Evolutionary conservation across 176 grass and related monocot genomes (phyloP).

Genomic region (Olyra latifolia): DNA sequence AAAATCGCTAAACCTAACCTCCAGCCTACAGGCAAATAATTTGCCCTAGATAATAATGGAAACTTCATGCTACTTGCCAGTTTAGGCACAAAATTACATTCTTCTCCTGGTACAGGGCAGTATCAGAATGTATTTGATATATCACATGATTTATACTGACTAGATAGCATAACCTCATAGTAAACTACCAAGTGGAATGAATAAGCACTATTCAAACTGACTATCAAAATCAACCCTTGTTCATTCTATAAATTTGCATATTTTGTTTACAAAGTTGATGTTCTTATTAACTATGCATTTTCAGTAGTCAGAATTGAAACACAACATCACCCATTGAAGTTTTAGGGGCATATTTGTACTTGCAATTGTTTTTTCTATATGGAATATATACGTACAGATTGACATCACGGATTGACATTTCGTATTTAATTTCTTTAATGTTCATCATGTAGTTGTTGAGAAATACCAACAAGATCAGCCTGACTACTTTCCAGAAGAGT

Average conservation of each 20-base stretch:
- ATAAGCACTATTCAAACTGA: not conserved
- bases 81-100: constrained; percentile 5
- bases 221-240: not conserved
- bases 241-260: not conserved
- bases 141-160: not conserved
- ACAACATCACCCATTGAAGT: not conserved
- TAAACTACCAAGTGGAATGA: not conserved
- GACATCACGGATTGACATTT: not conserved
- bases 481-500: constrained; percentile 66
- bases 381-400: not conserved
- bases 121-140: not conserved
- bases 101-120: not conserved
- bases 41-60: not conserved
- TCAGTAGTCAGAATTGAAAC: constrained; percentile 14
- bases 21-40: not conserved
- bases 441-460: constrained; percentile 45
- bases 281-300: not conserved
- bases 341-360: not conserved
- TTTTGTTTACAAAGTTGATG: not conserved
- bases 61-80: not conserved
- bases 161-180: not conserved
- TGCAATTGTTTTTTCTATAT: constrained; percentile 1
- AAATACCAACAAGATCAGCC: constrained; percentile 49
- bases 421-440: constrained; percentile 23
- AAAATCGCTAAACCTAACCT: not conserved